Base-by-base conservation (phyloP, 2,329 filamentous ascomycete genomes). In the Fusarium sp. region DNA sequence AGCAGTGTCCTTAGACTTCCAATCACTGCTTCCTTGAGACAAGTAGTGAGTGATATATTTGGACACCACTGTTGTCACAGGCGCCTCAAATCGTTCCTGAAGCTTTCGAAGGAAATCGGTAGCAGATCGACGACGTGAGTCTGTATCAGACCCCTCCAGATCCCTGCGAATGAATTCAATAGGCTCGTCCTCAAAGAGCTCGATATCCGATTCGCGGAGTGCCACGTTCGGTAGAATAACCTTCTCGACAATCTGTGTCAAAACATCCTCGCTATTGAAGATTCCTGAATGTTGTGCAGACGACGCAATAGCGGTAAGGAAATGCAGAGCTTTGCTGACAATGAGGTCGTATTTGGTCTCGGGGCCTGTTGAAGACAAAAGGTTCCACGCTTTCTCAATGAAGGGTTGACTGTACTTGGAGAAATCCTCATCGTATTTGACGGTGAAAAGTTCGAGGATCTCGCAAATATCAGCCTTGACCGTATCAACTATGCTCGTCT, bases 1-100 rank as follows among this genome's bases (percentile, higher is more conserved):
- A n/a, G 96, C 96, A 1, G 96, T 98, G 80, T 99, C 96, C 85
- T 99, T 99, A 55, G 95, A 92, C 83, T 97, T 97, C 96, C 96
- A 99, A 81, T 98, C 95, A 24, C 88, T 87, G 82, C 93, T 93
- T 63, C 91, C 89, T 79, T 95, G 95, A 62, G 93, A 88, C 35
- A 99, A 88, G 81, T 97, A 98, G 82, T 95, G 93, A 70, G 92
- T 90, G 78, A 97, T 94, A 84, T 98, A 98, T 76, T 90, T 91
- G 72, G 92, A 92, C 28, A 97, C 95, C n/a, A 97, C 93, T 59
- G 87, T 89, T 1, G 96, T 98, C 51, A 98, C 96, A 5, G 93
- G 87, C 63, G 87, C 86, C 81, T 98, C 95, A 77, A 98, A 98
- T 75, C 93, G 94, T 78, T 96, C 93, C 80, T 98, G 92, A 53